These are phyloP conservation scores for Talaromyces nanjingensis DNA, from an alignment of 495 filamentous ascomycete genomes.

Conservation along the genomic window DNA sequence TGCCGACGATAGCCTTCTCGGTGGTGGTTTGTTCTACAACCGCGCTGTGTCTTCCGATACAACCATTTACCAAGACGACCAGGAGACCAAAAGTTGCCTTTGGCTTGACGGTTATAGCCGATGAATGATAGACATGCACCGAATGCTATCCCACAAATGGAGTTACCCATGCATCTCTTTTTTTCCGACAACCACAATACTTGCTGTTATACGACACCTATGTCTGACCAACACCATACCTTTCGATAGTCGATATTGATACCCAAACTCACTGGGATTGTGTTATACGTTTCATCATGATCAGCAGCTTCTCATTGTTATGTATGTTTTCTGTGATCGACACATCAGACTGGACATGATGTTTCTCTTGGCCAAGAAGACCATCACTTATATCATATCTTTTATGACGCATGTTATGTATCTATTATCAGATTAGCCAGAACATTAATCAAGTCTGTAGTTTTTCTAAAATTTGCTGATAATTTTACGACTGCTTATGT, in stretches of 20 bases:
- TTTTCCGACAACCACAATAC: background rate
- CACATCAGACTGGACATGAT: background rate
- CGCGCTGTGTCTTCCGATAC: conserved; percentile 22
- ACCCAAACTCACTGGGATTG: background rate
- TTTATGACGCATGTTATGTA: background rate
- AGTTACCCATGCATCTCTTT: background rate
- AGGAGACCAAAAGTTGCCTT: conserved; percentile 23
- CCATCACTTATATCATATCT: background rate
- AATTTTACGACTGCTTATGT: conserved; percentile 17
- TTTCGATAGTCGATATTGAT: background rate
- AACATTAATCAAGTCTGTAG: background rate
- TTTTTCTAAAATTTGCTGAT: background rate
- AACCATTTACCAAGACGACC: conserved; percentile 27
- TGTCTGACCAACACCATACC: background rate
- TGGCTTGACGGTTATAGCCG: conserved; percentile 20
- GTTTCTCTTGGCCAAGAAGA: conserved; percentile 1
- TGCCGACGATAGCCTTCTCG: background rate
- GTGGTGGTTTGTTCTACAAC: background rate
- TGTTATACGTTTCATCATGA: background rate
- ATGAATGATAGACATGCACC: background rate
- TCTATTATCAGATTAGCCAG: conserved; percentile 1
- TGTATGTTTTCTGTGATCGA: background rate
- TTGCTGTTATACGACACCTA: background rate
- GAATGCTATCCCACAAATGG: background rate
- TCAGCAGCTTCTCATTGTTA: background rate